Evolutionary conservation across 1,284 basidiomycete species (phyloP), one percentile per base, ranked within the genome.

Genomic region (Moesziomyces antarcticus): DNA sequence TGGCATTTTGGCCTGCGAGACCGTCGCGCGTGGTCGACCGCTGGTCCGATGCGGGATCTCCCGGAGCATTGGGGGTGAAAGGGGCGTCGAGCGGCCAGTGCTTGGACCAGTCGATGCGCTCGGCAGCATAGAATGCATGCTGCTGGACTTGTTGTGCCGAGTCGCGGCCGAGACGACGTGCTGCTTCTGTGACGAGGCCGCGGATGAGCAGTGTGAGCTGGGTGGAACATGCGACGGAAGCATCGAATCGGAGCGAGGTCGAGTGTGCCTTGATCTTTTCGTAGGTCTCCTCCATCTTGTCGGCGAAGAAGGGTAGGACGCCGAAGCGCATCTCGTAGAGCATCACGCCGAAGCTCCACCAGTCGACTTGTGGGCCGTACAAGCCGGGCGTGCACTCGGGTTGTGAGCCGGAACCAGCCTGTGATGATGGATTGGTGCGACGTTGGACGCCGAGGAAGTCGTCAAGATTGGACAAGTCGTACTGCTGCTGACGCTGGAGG

Each of bases 301-400:
- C 74, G 16, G 81, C 77, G 47, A 77, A 81, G 60, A 84, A 84
- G 40, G 82, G 82, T 37, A 80, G 53, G 6, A 64, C 57, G 13
- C 80, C 81, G 59, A 67, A 81, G 4, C 69, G 64, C 80, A 83
- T 83, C 61, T 84, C 82, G 59, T 82, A 82, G 33, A 84, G 57
- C 56, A 83, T 73, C 33, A 82, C 69, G 25, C 82, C 82, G 40
- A 84, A 68, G 58, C 78, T 80, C 82, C 82, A 84, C 80, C 80
- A 84, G 54, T 84, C 82, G 45, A 80, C 72, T 43, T 80, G 79
- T 7, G 82, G 82, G 1, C 82, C 82, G 55, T 84, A 83, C 33
- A 53, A 57, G 18, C 82, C 82, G 5, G 79, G 69, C 7, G 57
- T 55, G 13, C 48, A 37, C 33, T 68, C 42, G 22, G 60, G 56